phyloP scores from a whole-genome alignment of 2,329 filamentous ascomycete genomes.

The Xylariaceae sp. region DNA sequence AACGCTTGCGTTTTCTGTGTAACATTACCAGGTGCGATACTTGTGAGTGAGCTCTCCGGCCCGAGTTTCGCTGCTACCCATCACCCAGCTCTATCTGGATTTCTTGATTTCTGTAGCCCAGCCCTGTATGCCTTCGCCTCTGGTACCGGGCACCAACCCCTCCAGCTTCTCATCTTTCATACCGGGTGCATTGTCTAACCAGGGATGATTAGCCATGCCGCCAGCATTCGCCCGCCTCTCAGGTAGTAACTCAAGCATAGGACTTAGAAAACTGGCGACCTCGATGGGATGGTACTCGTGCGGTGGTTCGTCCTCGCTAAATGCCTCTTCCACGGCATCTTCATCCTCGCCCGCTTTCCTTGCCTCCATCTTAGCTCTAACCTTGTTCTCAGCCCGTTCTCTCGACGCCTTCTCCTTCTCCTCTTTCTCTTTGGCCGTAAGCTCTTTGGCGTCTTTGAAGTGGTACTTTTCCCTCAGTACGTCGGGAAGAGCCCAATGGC shows the following conservation, averaged over 20 bases:
- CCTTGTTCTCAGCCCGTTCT: constrained; percentile 63
- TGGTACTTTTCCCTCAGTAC: constrained; percentile 97
- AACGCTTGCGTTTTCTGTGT: too few relatives aligned
- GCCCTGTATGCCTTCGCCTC: constrained; percentile 88
- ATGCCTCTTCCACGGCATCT: constrained; percentile 29
- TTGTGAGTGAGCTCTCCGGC: too few relatives aligned
- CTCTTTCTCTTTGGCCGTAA: constrained; percentile 44
- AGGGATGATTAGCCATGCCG: constrained; percentile 83
- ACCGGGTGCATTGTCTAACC: constrained; percentile 79
- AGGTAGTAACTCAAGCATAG: constrained; percentile 86
- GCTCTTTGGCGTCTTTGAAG: constrained; percentile 76
- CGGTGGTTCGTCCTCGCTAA: constrained; percentile 25
- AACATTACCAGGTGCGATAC: too few relatives aligned
- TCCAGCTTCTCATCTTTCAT: constrained; percentile 79
- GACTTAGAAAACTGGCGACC: constrained; percentile 77
- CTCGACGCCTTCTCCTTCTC: constrained; percentile 28
- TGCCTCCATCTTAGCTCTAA: constrained; percentile 38
- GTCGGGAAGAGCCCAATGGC: constrained; percentile 92
- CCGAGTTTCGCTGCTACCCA: too few relatives aligned
- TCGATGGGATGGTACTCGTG: constrained; percentile 32
- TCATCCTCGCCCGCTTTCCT: constrained; percentile 30
- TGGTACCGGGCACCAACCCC: constrained; percentile 70
- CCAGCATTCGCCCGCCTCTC: constrained; percentile 91
- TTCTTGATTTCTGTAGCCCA: constrained; percentile 89
- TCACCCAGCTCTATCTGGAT: constrained; percentile 25